Conservation (phyloP, 441 rosid genomes). For the Dalechampia spathulata region DNA sequence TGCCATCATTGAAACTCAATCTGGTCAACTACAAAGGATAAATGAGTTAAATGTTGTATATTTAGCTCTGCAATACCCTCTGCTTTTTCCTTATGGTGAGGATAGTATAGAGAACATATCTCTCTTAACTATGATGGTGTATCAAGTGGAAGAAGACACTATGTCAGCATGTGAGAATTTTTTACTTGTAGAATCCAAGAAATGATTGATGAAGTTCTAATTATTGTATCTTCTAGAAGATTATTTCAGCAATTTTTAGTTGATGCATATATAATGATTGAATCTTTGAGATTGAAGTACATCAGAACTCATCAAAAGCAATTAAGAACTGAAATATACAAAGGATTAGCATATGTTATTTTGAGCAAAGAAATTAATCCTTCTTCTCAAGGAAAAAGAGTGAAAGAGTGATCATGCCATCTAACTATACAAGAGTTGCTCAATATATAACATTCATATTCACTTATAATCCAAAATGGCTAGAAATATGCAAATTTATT, state of each 20-base stretch:
- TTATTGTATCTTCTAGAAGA: background rate
- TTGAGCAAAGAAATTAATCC: background rate
- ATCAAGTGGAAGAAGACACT: background rate
- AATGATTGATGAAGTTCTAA: background rate
- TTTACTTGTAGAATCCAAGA: background rate
- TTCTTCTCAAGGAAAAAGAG: background rate
- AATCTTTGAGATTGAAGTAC: background rate
- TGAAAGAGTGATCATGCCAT: background rate
- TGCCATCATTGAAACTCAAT: background rate
- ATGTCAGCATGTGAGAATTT: background rate
- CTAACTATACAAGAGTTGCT: background rate
- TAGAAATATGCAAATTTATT: background rate
- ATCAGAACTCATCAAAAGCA: background rate
- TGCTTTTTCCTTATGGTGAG: constrained; percentile 7
- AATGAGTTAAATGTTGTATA: background rate
- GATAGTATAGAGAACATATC: constrained; percentile 2
- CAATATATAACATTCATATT: no score
- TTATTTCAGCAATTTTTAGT: background rate
- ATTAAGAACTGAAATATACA: background rate
- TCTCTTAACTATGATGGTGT: background rate
- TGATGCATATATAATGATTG: background rate
- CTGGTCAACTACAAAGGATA: background rate
- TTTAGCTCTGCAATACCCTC: constrained; percentile 12
- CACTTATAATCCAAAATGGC: no score
- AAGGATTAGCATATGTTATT: background rate